These are phyloP conservation scores for Astragalus glycyphyllos DNA, from an alignment of 306 rosid species.

Conservation along the genomic window DNA sequence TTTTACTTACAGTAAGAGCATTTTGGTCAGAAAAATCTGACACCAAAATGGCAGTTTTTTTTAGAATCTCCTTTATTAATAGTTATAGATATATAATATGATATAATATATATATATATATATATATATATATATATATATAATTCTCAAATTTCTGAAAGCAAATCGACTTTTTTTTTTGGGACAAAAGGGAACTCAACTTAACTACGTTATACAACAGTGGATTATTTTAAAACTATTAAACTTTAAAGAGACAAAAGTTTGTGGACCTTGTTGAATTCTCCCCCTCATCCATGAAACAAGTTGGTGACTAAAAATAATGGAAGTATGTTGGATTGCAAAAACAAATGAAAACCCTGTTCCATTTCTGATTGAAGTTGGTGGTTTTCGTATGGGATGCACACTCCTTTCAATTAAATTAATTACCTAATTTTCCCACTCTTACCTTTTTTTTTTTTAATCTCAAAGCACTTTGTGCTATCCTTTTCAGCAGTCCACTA, in stretches of 20 bases:
- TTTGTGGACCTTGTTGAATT: slow-evolving; percentile 41
- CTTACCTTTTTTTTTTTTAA: slow-evolving; percentile 10
- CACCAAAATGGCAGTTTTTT: no score
- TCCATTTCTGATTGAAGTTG: slow-evolving; percentile 41
- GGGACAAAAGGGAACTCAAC: no score
- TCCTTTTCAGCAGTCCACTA: slow-evolving; percentile 80
- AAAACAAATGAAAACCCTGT: slow-evolving; percentile 34
- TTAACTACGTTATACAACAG: not conserved
- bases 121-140: no score
- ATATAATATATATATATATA: no score
- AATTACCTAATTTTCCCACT: slow-evolving; percentile 56
- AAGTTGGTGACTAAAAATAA: slow-evolving; percentile 45
- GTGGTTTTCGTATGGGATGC: slow-evolving; percentile 75
- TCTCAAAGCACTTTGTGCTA: slow-evolving; percentile 48
- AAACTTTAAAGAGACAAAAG: slow-evolving; percentile 37
- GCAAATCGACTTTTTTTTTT: no score
- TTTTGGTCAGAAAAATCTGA: no score
- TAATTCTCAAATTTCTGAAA: no score
- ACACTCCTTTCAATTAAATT: slow-evolving; percentile 65
- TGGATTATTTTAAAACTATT: slow-evolving; percentile 34
- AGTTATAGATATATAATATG: no score
- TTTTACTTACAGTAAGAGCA: no score
- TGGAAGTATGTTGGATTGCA: slow-evolving; percentile 38
- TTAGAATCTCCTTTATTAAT: no score
- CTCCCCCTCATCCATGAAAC: slow-evolving; percentile 29